Evolutionary conservation across 176 grass and related monocot genomes (phyloP).

Genomic region (Sorghum bicolor): DNA sequence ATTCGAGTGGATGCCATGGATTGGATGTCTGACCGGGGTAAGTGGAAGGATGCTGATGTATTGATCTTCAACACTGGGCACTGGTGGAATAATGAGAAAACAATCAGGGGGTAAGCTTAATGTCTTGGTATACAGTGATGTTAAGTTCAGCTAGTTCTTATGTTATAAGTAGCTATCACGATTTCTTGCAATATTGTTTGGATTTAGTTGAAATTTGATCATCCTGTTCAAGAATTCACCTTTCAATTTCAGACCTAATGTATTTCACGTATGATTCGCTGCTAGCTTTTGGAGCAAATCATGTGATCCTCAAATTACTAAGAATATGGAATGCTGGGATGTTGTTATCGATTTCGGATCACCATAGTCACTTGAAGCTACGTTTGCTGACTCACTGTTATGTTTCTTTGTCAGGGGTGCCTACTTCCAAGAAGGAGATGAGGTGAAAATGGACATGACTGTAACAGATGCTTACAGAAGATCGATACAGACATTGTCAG

Average conservation of each 20-base stretch:
- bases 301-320: not conserved
- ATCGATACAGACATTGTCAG: conserved; percentile 63
- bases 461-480: conserved; percentile 56
- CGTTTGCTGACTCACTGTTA: conserved; percentile 4
- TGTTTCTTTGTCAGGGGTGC: conserved; percentile 51
- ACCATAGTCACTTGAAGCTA: not conserved
- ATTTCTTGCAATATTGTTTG: not conserved
- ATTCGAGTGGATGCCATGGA: conserved; percentile 70
- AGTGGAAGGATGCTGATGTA: conserved; percentile 72
- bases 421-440: conserved; percentile 72
- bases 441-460: conserved; percentile 88
- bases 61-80: conserved; percentile 81
- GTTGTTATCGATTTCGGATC: not conserved
- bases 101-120: conserved; percentile 54
- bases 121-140: not conserved
- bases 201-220: not conserved
- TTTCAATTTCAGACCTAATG: not conserved
- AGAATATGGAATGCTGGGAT: not conserved
- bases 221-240: not conserved
- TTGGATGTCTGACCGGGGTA: conserved; percentile 47
- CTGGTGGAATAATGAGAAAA: conserved; percentile 91
- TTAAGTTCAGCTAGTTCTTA: not conserved
- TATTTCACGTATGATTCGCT: not conserved
- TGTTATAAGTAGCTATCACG: not conserved
- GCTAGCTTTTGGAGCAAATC: not conserved